These are phyloP conservation scores for Astrephomene gubernaculifera DNA, from an alignment of 139 green algal species.

Conservation along the genomic window DNA sequence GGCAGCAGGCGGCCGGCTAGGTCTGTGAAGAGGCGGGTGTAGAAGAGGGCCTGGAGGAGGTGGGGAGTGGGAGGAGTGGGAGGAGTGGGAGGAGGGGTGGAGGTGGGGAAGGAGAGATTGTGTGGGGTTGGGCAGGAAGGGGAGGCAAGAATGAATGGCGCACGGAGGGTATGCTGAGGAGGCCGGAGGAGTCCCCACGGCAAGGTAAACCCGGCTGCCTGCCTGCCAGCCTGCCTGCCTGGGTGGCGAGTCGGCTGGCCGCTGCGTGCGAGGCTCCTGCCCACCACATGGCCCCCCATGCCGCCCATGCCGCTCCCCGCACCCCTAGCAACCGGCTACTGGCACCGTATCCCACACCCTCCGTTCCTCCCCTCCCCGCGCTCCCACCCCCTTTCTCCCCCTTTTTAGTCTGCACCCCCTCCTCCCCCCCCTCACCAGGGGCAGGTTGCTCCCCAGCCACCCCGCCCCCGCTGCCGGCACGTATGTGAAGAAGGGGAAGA, in stretches of 20 bases:
- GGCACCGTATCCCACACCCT: too few relatives aligned
- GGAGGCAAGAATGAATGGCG: too few relatives aligned
- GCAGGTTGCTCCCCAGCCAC: constrained; percentile 68
- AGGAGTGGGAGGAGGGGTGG: not conserved
- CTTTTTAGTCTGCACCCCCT: not conserved
- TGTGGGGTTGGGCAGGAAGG: not conserved
- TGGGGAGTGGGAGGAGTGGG: not conserved
- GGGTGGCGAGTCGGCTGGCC: too few relatives aligned
- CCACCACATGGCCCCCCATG: not conserved
- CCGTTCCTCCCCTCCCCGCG: not conserved
- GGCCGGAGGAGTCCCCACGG: too few relatives aligned
- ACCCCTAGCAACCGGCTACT: too few relatives aligned
- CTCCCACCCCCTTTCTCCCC: not conserved
- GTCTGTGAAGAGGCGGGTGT: constrained; percentile 78
- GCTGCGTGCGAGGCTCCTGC: not conserved
- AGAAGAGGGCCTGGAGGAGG: constrained; percentile 77
- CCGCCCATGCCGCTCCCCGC: not conserved
- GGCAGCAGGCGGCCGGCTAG: constrained; percentile 76
- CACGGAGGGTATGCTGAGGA: too few relatives aligned
- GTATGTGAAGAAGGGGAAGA: constrained; percentile 92
- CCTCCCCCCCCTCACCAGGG: constrained; percentile 54
- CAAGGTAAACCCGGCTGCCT: too few relatives aligned
- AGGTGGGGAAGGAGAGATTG: not conserved
- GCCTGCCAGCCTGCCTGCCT: too few relatives aligned
- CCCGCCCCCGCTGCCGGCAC: constrained; percentile 69